These are phyloP conservation scores for Syncephalastrum racemosum DNA, from an alignment of 371 early-diverging fungal species.

Conservation along the genomic window DNA sequence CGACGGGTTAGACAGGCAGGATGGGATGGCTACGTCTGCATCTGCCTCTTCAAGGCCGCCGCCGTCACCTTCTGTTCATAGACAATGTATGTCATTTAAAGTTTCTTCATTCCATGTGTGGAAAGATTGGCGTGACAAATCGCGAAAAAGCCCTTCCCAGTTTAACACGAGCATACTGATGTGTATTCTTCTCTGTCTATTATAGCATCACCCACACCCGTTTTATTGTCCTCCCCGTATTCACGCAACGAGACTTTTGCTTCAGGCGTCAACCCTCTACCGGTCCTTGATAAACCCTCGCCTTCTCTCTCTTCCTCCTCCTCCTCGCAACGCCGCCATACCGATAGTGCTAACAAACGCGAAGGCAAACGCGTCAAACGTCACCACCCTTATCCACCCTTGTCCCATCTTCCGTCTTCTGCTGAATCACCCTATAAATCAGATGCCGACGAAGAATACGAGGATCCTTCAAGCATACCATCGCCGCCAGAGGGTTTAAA, in stretches of 20 bases:
- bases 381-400: not conserved
- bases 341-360: not conserved
- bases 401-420: conserved; percentile 6
- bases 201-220: conserved; percentile 24
- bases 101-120: conserved; percentile 2
- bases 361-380: too few relatives aligned
- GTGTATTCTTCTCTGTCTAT: not conserved
- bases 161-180: not conserved
- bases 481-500: not conserved
- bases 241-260: conserved; percentile 19
- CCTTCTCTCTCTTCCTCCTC: conserved; percentile 4
- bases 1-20: conserved; percentile 9
- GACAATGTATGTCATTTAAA: not conserved
- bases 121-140: conserved; percentile 13
- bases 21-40: conserved; percentile 1
- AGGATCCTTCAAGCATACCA: conserved; percentile 4
- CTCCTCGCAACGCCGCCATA: conserved; percentile 3
- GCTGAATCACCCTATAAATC: conserved; percentile 7
- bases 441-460: conserved; percentile 7
- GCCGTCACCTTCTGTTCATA: not conserved
- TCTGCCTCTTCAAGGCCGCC: conserved; percentile 2
- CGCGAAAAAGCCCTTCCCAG: conserved; percentile 1
- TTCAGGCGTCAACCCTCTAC: conserved; percentile 11
- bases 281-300: conserved; percentile 7
- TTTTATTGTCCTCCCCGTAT: conserved; percentile 22